Conservation (phyloP, 306 rosid species). For the Dalbergia cochinchinensis region DNA sequence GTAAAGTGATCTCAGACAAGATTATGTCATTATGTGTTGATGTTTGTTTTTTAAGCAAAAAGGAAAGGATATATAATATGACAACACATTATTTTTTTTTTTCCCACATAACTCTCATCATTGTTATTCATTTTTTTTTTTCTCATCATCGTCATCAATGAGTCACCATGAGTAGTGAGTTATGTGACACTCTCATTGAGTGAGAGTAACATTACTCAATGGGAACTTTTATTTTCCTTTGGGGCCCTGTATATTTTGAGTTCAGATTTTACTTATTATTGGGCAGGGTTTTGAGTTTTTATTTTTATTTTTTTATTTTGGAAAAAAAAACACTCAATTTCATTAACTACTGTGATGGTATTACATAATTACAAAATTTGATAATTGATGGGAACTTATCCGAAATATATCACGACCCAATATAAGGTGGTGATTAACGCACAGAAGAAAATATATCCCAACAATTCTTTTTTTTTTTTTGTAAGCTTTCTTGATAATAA, state of each 20-base stretch:
- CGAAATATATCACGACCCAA: too few species aligned
- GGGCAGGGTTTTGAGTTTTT: not conserved
- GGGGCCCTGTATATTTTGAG: not conserved
- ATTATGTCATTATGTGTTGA: constrained; percentile 31
- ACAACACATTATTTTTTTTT: not conserved
- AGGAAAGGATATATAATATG: constrained; percentile 10
- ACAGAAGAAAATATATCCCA: too few species aligned
- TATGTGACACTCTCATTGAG: not conserved
- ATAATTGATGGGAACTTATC: too few species aligned
- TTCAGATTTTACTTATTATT: not conserved
- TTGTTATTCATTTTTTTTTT: not conserved
- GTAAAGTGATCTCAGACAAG: constrained; percentile 32
- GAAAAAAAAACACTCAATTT: not conserved
- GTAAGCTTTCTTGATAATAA: too few species aligned
- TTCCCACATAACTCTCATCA: not conserved
- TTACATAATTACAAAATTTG: too few species aligned
- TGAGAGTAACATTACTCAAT: not conserved
- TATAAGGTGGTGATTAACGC: too few species aligned
- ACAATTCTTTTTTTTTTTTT: too few species aligned
- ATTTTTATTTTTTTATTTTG: not conserved
- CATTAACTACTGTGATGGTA: not conserved
- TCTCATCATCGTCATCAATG: not conserved
- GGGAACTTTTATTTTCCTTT: not conserved
- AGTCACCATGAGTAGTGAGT: not conserved
- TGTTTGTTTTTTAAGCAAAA: constrained; percentile 24